Base-by-base conservation (phyloP, 129 eudicot genomes). In the Cynara cardunculus region DNA sequence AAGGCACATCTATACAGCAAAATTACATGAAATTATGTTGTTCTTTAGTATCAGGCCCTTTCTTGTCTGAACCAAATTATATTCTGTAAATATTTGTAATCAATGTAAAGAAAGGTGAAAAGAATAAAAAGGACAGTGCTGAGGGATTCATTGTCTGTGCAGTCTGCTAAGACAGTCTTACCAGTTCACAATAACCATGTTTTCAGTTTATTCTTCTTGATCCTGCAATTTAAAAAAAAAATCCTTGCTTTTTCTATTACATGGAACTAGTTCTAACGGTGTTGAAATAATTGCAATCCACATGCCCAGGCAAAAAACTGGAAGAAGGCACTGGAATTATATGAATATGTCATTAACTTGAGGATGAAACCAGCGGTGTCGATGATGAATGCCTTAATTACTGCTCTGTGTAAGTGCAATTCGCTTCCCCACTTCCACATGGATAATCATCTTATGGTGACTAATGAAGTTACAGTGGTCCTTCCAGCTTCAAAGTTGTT, bases 301-400 rank as follows among this genome's bases (percentile, higher is more conserved):
- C 80, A 44, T 76, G 75, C 53, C 28, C 85, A 96, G 99, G 91
- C 92, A 72, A 88, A 84, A 85, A 83, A 88, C 84, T 91, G 97
- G 99, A 87, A 87, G 88, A 96, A 88, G 89, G 99, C 99, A 41
- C 83, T 92, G 88, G 93, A 86, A 73, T 80, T 96, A 75, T 86
- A 90, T 84, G 98, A 96, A 82, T 89, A 93, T 71, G 79, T 89
- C 77, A 89, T 87, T 82, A 65, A 76, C 80, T 78, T 80, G 86
- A 88, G 84, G 73, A 77, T 96, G 87, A 92, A 84, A 86, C 98
- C 97, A 31, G 79, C 89, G 41, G 93, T 92, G 80, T 84, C 99
- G 37, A 88, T 89, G 89, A 88, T 96, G 89, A 96, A 96, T 88
- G 99, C 99, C 26, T 83, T 92, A 80, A 88, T 96, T 41, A 96